Evolutionary conservation across 208 protist genomes (phyloP).

Genomic region (Acanthamoeba triangularis): DNA sequence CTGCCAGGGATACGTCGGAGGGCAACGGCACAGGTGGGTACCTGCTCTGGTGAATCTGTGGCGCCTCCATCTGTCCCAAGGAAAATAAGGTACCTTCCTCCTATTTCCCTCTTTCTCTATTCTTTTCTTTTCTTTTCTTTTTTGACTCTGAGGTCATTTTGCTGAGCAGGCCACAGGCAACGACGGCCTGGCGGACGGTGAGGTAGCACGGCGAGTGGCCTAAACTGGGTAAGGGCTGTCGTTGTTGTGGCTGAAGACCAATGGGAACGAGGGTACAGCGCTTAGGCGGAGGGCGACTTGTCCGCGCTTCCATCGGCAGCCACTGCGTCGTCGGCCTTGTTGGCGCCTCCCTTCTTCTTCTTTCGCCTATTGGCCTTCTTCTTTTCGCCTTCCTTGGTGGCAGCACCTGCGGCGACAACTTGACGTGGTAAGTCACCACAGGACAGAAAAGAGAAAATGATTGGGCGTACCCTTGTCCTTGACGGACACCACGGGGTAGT

Average conservation of each 20-base stretch:
- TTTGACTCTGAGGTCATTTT: neutral
- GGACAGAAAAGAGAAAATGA: neutral
- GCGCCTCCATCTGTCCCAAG: neutral
- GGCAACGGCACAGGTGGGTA: neutral
- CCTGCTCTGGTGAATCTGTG: neutral
- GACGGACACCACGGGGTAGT: constrained; percentile 44
- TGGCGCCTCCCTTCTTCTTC: constrained; percentile 26
- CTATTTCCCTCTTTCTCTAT: too few relatives aligned
- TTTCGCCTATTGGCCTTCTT: constrained; percentile 52
- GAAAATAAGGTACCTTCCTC: too few relatives aligned
- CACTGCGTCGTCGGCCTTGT: neutral
- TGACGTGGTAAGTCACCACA: neutral
- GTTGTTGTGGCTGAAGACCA: too few relatives aligned
- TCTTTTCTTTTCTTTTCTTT: neutral
- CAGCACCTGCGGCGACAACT: neutral
- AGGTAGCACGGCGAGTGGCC: too few relatives aligned
- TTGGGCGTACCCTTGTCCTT: neutral
- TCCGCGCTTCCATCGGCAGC: neutral
- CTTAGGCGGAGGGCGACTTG: neutral
- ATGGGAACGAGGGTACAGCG: too few relatives aligned
- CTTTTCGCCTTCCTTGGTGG: constrained; percentile 4
- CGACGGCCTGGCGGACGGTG: too few relatives aligned
- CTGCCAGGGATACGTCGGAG: neutral
- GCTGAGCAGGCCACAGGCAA: neutral
- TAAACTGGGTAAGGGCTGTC: too few relatives aligned